Percentiles rank a stretch among this genome's conserved stretches.
phyloP scores from a whole-genome alignment of 1,284 basidiomycete genomes.

The Agroathelia rolfsii region DNA sequence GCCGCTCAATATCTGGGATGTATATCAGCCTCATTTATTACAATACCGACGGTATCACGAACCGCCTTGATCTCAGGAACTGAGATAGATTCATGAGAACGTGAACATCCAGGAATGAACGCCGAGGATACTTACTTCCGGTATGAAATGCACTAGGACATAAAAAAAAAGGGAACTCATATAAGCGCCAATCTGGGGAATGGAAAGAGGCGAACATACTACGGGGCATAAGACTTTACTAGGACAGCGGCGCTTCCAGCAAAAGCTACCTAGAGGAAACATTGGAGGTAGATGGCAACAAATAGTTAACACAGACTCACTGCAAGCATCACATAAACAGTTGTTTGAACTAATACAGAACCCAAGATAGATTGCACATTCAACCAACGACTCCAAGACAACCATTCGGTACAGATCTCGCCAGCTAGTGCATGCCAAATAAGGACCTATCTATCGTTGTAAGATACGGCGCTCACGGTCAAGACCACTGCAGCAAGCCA shows the following conservation, averaged over 20 bases:
- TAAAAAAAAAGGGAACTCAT: slow-evolving; percentile 2
- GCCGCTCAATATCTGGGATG: slow-evolving; percentile 60
- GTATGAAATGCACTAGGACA: slow-evolving; percentile 61
- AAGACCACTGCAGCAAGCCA: slow-evolving; percentile 64
- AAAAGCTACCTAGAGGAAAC: slow-evolving; percentile 59
- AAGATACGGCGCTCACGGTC: slow-evolving; percentile 41
- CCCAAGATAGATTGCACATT: slow-evolving; percentile 42
- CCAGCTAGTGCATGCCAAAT: slow-evolving; percentile 51
- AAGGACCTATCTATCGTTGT: slow-evolving; percentile 6
- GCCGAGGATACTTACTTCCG: slow-evolving; percentile 49
- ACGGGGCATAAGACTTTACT: slow-evolving; percentile 59
- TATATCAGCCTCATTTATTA: too few species aligned
- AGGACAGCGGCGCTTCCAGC: slow-evolving; percentile 56
- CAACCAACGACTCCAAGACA: slow-evolving; percentile 56
- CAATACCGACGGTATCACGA: too few species aligned
- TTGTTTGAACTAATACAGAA: slow-evolving; percentile 52
- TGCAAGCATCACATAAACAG: too few species aligned
- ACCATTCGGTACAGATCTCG: slow-evolving; percentile 64
- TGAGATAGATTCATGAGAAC: slow-evolving; percentile 16
- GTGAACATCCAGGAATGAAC: slow-evolving; percentile 8
- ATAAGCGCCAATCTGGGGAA: slow-evolving; percentile 1
- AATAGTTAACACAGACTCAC: too few species aligned
- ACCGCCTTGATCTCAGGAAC: slow-evolving; percentile 75
- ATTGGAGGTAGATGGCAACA: too few species aligned
- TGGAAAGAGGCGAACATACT: slow-evolving; percentile 32